phyloP scores from a whole-genome alignment of 805 yeast genomes.

The Kodamaea laetipori region DNA sequence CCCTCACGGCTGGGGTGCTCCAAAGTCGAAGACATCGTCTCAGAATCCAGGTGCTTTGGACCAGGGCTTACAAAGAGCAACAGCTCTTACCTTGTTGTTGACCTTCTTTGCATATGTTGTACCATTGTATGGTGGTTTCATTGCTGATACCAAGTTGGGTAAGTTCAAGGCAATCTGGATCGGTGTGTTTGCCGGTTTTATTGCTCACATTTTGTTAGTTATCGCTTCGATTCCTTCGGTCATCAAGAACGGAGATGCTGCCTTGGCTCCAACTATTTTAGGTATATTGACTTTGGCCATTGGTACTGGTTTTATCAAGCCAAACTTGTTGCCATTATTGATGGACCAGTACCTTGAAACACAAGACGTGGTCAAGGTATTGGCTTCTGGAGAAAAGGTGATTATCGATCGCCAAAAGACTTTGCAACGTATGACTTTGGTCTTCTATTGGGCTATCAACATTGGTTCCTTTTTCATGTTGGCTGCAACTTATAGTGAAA shows the following conservation, averaged over 20 bases:
- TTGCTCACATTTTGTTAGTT: slow-evolving; percentile 50
- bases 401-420: slow-evolving; percentile 52
- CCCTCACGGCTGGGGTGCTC: slow-evolving; percentile 47
- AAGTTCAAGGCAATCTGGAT: slow-evolving; percentile 51
- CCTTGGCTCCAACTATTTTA: slow-evolving; percentile 42
- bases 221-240: slow-evolving; percentile 50
- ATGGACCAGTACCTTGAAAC: slow-evolving; percentile 56
- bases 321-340: slow-evolving; percentile 51
- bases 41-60: slow-evolving; percentile 54
- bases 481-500: slow-evolving; percentile 54
- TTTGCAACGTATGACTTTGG: slow-evolving; percentile 43
- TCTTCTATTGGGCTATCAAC: slow-evolving; percentile 58
- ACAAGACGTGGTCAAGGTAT: slow-evolving; percentile 57
- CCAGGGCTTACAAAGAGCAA: slow-evolving; percentile 47
- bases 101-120: slow-evolving; percentile 52
- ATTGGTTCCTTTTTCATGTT: slow-evolving; percentile 56
- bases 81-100: slow-evolving; percentile 49
- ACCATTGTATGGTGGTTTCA: slow-evolving; percentile 55
- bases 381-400: slow-evolving; percentile 65
- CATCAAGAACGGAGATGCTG: slow-evolving; percentile 32
- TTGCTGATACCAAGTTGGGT: slow-evolving; percentile 52
- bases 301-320: slow-evolving; percentile 58
- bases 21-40: slow-evolving; percentile 26
- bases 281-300: slow-evolving; percentile 42
- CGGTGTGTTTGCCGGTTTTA: slow-evolving; percentile 49